These are phyloP conservation scores for Lanzia echinophila DNA, from an alignment of 2,329 filamentous ascomycete species.

Conservation along the genomic window DNA sequence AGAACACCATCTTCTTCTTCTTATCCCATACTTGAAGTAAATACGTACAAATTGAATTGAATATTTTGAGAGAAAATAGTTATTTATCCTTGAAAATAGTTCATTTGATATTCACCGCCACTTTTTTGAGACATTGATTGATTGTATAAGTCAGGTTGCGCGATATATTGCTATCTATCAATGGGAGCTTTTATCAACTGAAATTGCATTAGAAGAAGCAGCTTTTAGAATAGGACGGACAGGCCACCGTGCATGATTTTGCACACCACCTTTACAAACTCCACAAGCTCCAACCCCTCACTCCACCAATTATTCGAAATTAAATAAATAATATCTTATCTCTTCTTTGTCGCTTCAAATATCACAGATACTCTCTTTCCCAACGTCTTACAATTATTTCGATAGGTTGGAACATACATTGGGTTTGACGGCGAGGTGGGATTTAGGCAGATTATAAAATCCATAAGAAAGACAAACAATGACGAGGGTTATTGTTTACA, in stretches of 20 bases:
- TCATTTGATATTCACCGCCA: neutral
- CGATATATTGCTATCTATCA: too few species aligned
- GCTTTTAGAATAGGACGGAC: neutral
- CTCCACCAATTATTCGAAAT: neutral
- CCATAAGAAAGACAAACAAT: too few species aligned
- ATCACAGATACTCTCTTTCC: neutral
- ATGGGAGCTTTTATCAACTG: neutral
- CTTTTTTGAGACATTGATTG: too few species aligned
- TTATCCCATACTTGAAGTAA: too few species aligned
- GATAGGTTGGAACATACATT: slow-evolving; percentile 11
- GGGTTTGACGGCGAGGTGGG: slow-evolving; percentile 8
- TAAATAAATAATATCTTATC: neutral
- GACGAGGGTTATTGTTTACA: slow-evolving; percentile 39
- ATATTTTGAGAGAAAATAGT: too few species aligned
- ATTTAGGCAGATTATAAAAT: neutral
- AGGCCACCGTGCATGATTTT: neutral
- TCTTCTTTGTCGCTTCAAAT: neutral
- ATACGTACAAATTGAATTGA: too few species aligned
- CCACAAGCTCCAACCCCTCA: neutral
- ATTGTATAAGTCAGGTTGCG: neutral
- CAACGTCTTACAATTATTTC: neutral
- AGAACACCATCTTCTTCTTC: too few species aligned
- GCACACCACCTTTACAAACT: neutral
- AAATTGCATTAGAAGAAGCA: neutral
- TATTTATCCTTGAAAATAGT: neutral